Evolutionary conservation across 139 green algal genomes (phyloP), one percentile per base, ranked within the genome.

Genomic region (Trebouxia sp.): DNA sequence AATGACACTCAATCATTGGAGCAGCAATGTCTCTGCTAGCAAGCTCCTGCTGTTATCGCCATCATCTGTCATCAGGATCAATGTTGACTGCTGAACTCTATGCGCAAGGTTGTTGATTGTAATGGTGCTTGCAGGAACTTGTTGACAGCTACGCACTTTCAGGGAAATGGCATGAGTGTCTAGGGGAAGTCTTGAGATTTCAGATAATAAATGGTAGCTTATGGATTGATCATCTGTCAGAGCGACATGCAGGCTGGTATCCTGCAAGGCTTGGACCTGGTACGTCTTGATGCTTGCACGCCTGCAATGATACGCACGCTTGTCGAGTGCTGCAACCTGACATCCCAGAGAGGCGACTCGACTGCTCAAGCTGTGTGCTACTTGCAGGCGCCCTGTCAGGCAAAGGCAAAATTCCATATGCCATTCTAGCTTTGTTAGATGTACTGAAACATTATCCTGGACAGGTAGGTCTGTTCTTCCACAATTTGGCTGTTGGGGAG

Each of bases 391-490:
- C 32, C 14, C 26, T 78, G 32, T 80, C 83, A 2, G 83, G 79
- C 67, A 89, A 87, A 75, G 85, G 85, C 14, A 83, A 84, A 14
- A 82, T 89, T 28, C 85, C 85, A 11, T 89, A 86, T 67, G 75
- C 74, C 7, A 45, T 89, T n/a, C 65, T 89, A 10, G 62, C 62
- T 6, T 45, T 89, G 39, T 51, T 89, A 70, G 83, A 89, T 38
- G 65, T 53, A 24, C 79, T 89, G 14, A 80, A 83, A 26, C 35
- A 77, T 6, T 85, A 85, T 39, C 83, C 83, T 7, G 83, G 80
- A 7, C 78, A 89, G 85, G 85, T 88, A 37, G 24, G 47, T 38
- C 6, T 7, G 7, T 12, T 30, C 17, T 65, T 65, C 11, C 70
- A 28, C 65, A 8, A 28, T 12, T 20, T 42, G 65, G 17, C 17